phyloP scores from a whole-genome alignment of 345 rosid species.

The Psidium friedrichsthalianum region DNA sequence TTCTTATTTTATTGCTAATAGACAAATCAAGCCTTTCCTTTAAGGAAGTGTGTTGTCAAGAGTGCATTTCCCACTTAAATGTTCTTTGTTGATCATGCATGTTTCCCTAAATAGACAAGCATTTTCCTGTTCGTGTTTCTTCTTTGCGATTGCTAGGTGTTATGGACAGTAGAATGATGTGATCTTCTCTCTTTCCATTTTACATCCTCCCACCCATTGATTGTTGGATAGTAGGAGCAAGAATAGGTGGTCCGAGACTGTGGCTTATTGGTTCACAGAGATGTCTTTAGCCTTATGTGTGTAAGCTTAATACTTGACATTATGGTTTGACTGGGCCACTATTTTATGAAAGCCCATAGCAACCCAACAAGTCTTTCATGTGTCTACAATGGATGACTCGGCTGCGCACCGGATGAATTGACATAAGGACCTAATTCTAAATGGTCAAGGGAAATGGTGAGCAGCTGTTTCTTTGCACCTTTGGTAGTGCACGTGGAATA shows the following conservation, averaged over 20 bases:
- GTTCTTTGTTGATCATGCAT: neutral
- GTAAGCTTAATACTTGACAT: neutral
- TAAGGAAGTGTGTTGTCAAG: neutral
- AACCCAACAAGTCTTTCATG: neutral
- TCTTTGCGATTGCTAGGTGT: neutral
- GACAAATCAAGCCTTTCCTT: neutral
- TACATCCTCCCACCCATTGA: neutral
- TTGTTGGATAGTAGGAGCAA: neutral
- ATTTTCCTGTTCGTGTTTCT: neutral
- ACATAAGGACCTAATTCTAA: neutral
- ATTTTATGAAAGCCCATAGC: neutral
- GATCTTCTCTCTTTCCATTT: neutral
- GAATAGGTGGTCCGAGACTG: neutral
- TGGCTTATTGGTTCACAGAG: neutral
- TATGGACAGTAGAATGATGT: neutral
- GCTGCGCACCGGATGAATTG: neutral
- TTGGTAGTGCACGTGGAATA: neutral
- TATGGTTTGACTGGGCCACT: neutral
- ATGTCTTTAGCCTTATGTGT: neutral
- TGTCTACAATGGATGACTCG: neutral
- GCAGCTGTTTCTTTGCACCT: neutral
- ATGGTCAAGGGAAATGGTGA: neutral
- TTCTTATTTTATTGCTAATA: neutral
- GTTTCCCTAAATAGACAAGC: neutral
- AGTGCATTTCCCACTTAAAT: neutral